phyloP scores from a whole-genome alignment of 164 flowering plant species.

The Santalum album region DNA sequence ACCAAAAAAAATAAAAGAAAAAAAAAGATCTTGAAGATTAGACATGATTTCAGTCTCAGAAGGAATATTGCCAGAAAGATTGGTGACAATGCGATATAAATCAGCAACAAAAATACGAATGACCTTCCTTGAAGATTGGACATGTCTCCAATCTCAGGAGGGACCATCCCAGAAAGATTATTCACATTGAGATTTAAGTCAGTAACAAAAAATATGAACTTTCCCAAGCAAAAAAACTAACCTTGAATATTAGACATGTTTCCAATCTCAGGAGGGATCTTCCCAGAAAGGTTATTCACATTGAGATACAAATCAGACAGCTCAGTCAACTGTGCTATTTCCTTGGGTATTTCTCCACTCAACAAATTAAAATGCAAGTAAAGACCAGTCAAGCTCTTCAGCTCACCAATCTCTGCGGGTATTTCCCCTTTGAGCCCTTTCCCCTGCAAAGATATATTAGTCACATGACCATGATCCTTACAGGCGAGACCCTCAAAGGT shows the following conservation, averaged over 20 bases:
- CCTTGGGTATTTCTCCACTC: constrained; percentile 70
- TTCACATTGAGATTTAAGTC: too few relatives aligned
- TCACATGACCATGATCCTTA: constrained; percentile 56
- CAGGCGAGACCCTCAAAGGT: constrained; percentile 81
- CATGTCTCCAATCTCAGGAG: constrained; percentile 58
- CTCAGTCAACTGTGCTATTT: constrained; percentile 49
- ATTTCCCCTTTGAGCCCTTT: constrained; percentile 70
- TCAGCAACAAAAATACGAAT: constrained; percentile 55
- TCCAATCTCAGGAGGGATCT: constrained; percentile 62
- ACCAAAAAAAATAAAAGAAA: constrained; percentile 16
- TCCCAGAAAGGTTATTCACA: constrained; percentile 71
- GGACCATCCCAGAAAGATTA: too few relatives aligned
- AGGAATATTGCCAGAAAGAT: constrained; percentile 70
- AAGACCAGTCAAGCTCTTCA: constrained; percentile 70
- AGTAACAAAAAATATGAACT: too few relatives aligned
- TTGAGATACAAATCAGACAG: constrained; percentile 84
- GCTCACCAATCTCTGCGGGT: constrained; percentile 56
- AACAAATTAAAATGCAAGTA: constrained; percentile 79
- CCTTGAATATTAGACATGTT: constrained; percentile 79
- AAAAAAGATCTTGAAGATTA: constrained; percentile 91
- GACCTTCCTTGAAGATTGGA: constrained; percentile 80
- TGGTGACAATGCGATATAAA: constrained; percentile 78
- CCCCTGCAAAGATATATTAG: constrained; percentile 78
- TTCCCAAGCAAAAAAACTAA: constrained; percentile 11
- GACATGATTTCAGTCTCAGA: constrained; percentile 55